Percentiles rank a stretch among this genome's conserved stretches.
Evolutionary conservation across 2,329 filamentous ascomycete species (phyloP).

Genomic region (Dryadomyces quercus-mongolicae): DNA sequence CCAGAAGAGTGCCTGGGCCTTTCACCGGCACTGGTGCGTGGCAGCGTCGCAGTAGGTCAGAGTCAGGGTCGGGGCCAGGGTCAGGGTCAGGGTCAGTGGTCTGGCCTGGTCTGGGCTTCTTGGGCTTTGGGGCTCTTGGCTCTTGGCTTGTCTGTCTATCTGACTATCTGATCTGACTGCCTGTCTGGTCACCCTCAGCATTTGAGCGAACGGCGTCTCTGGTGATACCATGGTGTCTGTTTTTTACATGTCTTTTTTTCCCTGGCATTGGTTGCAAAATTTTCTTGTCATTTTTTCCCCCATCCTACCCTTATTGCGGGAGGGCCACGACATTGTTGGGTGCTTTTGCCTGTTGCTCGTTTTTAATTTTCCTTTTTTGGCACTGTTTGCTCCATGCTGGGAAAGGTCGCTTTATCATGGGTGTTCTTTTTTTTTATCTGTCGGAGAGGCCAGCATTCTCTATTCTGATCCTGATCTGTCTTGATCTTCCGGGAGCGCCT

Average conservation of each 20-base stretch:
- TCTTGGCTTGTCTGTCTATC: too few species aligned
- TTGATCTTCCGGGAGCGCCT: too few species aligned
- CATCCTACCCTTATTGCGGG: neutral
- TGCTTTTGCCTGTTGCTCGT: constrained; percentile 10
- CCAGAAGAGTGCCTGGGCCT: constrained; percentile 97
- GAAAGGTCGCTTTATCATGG: neutral
- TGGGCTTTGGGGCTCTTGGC: too few species aligned
- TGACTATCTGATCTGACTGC: too few species aligned
- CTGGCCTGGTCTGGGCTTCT: neutral
- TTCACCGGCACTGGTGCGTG: constrained; percentile 95
- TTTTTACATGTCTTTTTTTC: neutral
- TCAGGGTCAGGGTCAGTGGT: too few species aligned
- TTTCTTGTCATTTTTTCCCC: neutral
- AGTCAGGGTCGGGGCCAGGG: too few species aligned
- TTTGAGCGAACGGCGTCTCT: constrained; percentile 9
- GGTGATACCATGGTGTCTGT: constrained; percentile 11
- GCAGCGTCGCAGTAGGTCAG: constrained; percentile 44
- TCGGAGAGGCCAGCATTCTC: neutral
- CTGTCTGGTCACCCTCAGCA: neutral
- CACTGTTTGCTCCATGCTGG: neutral
- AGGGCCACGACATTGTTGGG: constrained; percentile 2
- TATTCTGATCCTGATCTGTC: too few species aligned
- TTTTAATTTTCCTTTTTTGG: neutral
- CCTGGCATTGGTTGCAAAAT: constrained; percentile 2
- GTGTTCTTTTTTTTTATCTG: neutral